Conservation (phyloP, 805 yeast species). For the Lipomyces chichibuensis region DNA sequence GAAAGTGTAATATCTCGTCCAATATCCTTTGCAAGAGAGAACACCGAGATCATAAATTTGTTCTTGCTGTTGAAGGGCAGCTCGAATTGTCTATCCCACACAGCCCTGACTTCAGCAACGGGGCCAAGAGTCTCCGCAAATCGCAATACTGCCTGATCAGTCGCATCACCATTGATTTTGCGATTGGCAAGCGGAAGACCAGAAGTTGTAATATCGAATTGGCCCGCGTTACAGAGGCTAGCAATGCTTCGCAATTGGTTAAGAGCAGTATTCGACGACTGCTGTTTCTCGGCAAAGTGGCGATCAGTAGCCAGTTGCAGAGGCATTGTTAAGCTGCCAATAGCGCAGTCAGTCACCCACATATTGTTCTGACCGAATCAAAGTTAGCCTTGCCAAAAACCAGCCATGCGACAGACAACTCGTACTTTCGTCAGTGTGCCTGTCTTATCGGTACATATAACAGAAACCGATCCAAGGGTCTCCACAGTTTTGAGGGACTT, state of each 20-base stretch:
- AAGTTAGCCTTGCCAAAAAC: too few relatives aligned
- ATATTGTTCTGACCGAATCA: too few relatives aligned
- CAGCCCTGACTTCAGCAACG: neutral
- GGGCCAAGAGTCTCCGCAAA: slow-evolving; percentile 42
- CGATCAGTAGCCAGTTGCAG: too few relatives aligned
- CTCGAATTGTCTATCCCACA: slow-evolving; percentile 39
- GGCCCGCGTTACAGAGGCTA: slow-evolving; percentile 36
- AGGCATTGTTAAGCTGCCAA: too few relatives aligned
- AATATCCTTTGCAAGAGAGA: too few relatives aligned
- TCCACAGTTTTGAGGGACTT: too few relatives aligned
- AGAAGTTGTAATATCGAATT: slow-evolving; percentile 27
- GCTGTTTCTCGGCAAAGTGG: too few relatives aligned
- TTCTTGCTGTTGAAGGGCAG: slow-evolving; percentile 53
- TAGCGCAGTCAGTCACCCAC: too few relatives aligned
- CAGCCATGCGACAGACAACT: too few relatives aligned
- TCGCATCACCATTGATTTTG: slow-evolving; percentile 51
- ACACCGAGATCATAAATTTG: slow-evolving; percentile 42
- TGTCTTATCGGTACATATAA: slow-evolving; percentile 56
- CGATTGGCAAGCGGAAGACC: slow-evolving; percentile 26
- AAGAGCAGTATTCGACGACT: too few relatives aligned
- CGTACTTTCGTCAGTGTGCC: slow-evolving; percentile 53
- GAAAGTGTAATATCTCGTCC: too few relatives aligned
- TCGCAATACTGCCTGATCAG: slow-evolving; percentile 51
- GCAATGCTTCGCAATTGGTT: slow-evolving; percentile 13
- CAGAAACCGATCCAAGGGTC: slow-evolving; percentile 40